Percentiles rank a stretch among this genome's conserved stretches.
Evolutionary conservation across 768 basidiomycete genomes (phyloP).

Genomic region (Cystobasidium onofrii): DNA sequence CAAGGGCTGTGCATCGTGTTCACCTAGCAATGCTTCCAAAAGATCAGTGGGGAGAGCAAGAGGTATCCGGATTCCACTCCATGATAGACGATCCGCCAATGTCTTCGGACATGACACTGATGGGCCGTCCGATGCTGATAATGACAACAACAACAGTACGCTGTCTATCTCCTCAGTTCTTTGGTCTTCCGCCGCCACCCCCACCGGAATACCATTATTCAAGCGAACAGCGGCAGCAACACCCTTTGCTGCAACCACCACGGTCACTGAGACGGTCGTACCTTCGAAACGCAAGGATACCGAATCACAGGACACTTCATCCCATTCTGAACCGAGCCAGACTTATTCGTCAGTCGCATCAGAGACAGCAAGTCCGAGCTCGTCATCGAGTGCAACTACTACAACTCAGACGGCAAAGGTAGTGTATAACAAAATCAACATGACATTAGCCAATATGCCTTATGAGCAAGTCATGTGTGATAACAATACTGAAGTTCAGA

Average conservation of each 20-base stretch:
- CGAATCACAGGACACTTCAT: not conserved
- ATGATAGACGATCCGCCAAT: too few relatives aligned
- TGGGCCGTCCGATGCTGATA: too few relatives aligned
- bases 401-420: not conserved
- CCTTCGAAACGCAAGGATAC: not conserved
- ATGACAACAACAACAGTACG: too few relatives aligned
- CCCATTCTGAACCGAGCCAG: not conserved
- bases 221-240: not conserved
- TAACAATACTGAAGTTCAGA: constrained; percentile 7
- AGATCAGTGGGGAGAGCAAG: not conserved
- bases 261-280: not conserved
- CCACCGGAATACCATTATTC: not conserved
- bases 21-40: not conserved
- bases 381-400: not conserved
- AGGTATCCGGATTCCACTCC: not conserved
- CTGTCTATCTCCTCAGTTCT: too few relatives aligned
- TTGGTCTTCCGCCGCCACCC: too few relatives aligned
- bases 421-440: constrained; percentile 10
- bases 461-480: constrained; percentile 8
- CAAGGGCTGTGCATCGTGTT: not conserved
- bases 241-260: not conserved
- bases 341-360: not conserved
- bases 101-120: too few relatives aligned
- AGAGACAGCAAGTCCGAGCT: not conserved
- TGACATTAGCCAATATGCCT: constrained; percentile 19